Percentiles rank a stretch among this genome's conserved stretches.
Conservation (phyloP, 2,329 filamentous ascomycete species). For the Fusarium praegraminearum region DNA sequence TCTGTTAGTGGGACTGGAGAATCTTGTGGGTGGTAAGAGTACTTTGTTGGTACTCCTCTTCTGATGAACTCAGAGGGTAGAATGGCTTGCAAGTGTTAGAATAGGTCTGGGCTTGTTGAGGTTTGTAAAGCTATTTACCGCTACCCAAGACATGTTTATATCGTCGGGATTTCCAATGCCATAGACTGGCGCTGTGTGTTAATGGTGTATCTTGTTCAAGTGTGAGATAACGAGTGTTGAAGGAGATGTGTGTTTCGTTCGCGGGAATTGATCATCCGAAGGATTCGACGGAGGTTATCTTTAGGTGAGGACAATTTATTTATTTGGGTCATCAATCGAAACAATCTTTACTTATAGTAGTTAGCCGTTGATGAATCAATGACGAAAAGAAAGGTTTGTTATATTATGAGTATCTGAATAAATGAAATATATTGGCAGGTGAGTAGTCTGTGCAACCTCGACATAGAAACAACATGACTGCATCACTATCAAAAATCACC, state of each 20-base stretch:
- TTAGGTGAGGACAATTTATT: background rate
- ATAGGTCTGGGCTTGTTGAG: accelerated
- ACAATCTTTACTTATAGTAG: background rate
- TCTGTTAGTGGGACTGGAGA: accelerated
- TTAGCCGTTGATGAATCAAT: accelerated
- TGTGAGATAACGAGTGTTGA: background rate
- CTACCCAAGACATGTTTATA: background rate
- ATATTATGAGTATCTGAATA: background rate
- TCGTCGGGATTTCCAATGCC: accelerated
- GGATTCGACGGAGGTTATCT: no score
- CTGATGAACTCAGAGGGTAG: background rate
- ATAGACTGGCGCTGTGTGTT: background rate
- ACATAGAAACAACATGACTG: background rate
- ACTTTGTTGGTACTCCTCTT: background rate
- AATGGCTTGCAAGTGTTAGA: background rate
- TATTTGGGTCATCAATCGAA: accelerated
- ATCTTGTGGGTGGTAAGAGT: accelerated
- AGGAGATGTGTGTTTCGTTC: accelerated
- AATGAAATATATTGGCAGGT: accelerated
- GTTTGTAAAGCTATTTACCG: accelerated
- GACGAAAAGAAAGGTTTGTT: accelerated
- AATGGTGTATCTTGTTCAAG: background rate
- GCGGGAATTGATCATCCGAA: background rate
- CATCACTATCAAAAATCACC: background rate
- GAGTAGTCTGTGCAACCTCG: accelerated